These are phyloP conservation scores for Phalaenopsis equestris DNA, from an alignment of 106 monocot genomes.

Conservation along the genomic window DNA sequence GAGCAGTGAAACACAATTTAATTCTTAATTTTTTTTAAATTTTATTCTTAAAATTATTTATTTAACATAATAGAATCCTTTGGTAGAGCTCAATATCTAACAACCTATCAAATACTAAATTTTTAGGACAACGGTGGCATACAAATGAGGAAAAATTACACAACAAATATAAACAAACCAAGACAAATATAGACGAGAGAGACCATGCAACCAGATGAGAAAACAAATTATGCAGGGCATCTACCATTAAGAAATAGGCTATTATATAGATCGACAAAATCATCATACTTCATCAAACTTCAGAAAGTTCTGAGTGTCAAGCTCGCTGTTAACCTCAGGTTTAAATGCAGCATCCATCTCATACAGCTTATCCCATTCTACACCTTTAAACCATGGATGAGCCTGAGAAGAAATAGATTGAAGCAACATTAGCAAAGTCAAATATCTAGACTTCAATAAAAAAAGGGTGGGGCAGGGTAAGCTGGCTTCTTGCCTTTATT, in stretches of 20 bases:
- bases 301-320: slow-evolving; percentile 91
- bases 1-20: background rate
- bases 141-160: background rate
- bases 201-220: background rate
- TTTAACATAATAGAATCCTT: background rate
- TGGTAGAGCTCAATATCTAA: background rate
- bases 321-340: slow-evolving; percentile 81
- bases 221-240: background rate
- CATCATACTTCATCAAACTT: slow-evolving; percentile 90
- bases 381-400: slow-evolving; percentile 91
- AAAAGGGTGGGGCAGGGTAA: background rate
- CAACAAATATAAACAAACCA: background rate
- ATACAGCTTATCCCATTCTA: slow-evolving; percentile 93
- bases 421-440: slow-evolving; percentile 11
- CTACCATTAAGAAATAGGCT: background rate
- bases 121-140: background rate
- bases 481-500: slow-evolving; percentile 59
- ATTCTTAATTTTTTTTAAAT: background rate
- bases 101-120: background rate
- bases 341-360: slow-evolving; percentile 95
- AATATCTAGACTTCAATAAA: slow-evolving; percentile 6
- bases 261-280: background rate
- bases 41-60: background rate
- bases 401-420: slow-evolving; percentile 40
- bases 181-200: background rate